Evolutionary conservation across 2,329 filamentous ascomycete genomes (phyloP).

Genomic region (Neoascochyta sp.): DNA sequence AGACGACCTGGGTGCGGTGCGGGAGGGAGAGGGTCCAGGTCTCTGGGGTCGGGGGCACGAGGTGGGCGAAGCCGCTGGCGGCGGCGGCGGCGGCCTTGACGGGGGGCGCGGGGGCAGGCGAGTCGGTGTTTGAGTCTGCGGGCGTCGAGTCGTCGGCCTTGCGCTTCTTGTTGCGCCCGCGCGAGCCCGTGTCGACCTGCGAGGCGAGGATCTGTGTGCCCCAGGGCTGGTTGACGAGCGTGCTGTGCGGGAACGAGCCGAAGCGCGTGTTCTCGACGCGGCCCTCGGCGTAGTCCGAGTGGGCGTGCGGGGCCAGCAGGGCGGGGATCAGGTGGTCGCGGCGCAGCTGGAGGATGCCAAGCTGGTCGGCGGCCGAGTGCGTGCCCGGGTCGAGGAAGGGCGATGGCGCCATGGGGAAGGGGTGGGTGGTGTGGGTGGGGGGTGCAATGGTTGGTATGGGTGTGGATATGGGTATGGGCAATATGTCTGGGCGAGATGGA

Average conservation of each 20-base stretch:
- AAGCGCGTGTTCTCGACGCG: slow-evolving; percentile 80
- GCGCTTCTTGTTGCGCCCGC: slow-evolving; percentile 59
- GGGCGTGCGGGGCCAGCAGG: slow-evolving; percentile 46
- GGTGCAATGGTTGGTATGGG: too few relatives aligned
- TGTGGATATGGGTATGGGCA: too few relatives aligned
- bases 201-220: slow-evolving; percentile 89
- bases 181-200: slow-evolving; percentile 84
- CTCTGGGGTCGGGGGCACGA: slow-evolving; percentile 75
- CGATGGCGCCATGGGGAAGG: slow-evolving; percentile 48
- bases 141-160: slow-evolving; percentile 41
- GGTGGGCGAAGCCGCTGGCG: slow-evolving; percentile 67
- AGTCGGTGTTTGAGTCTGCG: slow-evolving; percentile 11
- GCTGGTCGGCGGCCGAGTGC: slow-evolving; percentile 58
- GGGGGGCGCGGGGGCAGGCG: slow-evolving; percentile 33
- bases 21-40: slow-evolving; percentile 77
- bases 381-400: slow-evolving; percentile 74
- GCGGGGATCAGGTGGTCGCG: slow-evolving; percentile 80
- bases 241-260: slow-evolving; percentile 63
- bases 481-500: too few relatives aligned
- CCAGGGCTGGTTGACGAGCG: slow-evolving; percentile 70
- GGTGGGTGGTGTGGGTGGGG: too few relatives aligned
- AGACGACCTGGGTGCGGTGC: slow-evolving; percentile 81
- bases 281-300: slow-evolving; percentile 45
- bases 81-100: slow-evolving; percentile 48
- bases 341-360: slow-evolving; percentile 84